Percentiles rank a stretch among this genome's conserved stretches.
These are phyloP conservation scores for Amanita rubescens DNA, from an alignment of 768 basidiomycete genomes.

Conservation along the genomic window DNA sequence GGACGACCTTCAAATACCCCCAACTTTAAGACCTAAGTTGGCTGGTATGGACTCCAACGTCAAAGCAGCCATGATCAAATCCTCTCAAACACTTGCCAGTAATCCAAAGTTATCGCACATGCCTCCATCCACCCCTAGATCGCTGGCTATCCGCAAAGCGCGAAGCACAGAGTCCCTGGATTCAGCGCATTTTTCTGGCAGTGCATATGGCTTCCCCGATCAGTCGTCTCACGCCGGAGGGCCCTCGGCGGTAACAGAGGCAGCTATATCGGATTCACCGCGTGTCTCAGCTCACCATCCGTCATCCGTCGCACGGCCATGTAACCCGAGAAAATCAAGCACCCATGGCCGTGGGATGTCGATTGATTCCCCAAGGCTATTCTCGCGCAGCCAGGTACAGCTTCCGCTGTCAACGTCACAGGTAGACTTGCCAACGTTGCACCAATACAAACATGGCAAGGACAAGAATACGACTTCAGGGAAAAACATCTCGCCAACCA, in stretches of 20 bases:
- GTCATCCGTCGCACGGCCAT: slow-evolving; percentile 28
- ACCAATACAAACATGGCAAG: slow-evolving; percentile 34
- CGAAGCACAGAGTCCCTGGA: slow-evolving; percentile 68
- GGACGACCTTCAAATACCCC: slow-evolving; percentile 89
- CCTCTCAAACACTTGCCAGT: slow-evolving; percentile 57
- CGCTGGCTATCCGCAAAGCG: slow-evolving; percentile 48
- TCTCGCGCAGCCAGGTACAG: slow-evolving; percentile 48
- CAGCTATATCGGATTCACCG: not conserved
- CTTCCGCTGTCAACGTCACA: slow-evolving; percentile 35
- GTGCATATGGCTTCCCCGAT: slow-evolving; percentile 30
- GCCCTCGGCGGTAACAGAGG: not conserved
- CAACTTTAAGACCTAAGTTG: slow-evolving; percentile 69
- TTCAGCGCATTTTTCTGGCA: slow-evolving; percentile 40
- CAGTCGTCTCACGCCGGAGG: slow-evolving; percentile 17
- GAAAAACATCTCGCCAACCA: slow-evolving; percentile 55
- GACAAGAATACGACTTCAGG: slow-evolving; percentile 38
- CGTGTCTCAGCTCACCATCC: slow-evolving; percentile 30
- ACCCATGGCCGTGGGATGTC: slow-evolving; percentile 55
- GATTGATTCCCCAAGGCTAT: slow-evolving; percentile 43
- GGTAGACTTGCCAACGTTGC: slow-evolving; percentile 29
- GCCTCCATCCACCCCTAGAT: slow-evolving; percentile 42
- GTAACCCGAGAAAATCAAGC: slow-evolving; percentile 30
- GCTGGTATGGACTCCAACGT: slow-evolving; percentile 76
- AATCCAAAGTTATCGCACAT: slow-evolving; percentile 26
- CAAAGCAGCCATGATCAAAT: slow-evolving; percentile 89